Evolutionary conservation across 768 basidiomycete species (phyloP), one percentile per base, ranked within the genome.

Genomic region (Hypsizygus marmoreus): DNA sequence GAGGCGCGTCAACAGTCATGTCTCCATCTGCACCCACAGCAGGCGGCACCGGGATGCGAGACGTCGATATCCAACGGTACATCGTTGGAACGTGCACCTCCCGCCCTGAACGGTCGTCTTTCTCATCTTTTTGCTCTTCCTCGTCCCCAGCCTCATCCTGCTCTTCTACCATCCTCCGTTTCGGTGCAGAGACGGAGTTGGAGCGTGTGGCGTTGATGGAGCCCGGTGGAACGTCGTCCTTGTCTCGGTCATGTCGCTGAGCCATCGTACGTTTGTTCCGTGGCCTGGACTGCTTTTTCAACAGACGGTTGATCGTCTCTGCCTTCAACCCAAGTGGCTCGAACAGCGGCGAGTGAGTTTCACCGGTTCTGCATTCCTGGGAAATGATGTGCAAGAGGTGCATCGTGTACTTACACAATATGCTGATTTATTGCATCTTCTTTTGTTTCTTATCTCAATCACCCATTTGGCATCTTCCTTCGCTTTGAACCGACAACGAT

Each of bases 271-370:
- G 79, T 53, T 80, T 85, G 39, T 74, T 79, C 33, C 79, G 77
- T 2, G 86, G 75, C 8, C 84, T 78, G 13, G 84, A 82, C 59
- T 90, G 89, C 64, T 92, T 93, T 63, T 91, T 91, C 40, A 94
- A 77, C 11, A 94, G 75, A 20, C 91, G 84, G 56, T 92, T 92
- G 63, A 94, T 93, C 0, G 91, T 93, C 57, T 93, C 91, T 17
- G 82, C 82, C 88, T 91, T n/a, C n/a, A n/a, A n/a, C n/a, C n/a
- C n/a, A n/a, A n/a, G n/a, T n/a, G n/a, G n/a, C n/a, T n/a, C n/a
- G n/a, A n/a, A n/a, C n/a, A n/a, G n/a, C n/a, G n/a, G n/a, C n/a
- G n/a, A n/a, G n/a, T n/a, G n/a, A n/a, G n/a, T n/a, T n/a, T n/a
- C n/a, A n/a, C n/a, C n/a, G n/a, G n/a, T n/a, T n/a, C n/a, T n/a